Conservation (phyloP, 2,329 filamentous ascomycete genomes). For the Penicillium sclerotigenum region DNA sequence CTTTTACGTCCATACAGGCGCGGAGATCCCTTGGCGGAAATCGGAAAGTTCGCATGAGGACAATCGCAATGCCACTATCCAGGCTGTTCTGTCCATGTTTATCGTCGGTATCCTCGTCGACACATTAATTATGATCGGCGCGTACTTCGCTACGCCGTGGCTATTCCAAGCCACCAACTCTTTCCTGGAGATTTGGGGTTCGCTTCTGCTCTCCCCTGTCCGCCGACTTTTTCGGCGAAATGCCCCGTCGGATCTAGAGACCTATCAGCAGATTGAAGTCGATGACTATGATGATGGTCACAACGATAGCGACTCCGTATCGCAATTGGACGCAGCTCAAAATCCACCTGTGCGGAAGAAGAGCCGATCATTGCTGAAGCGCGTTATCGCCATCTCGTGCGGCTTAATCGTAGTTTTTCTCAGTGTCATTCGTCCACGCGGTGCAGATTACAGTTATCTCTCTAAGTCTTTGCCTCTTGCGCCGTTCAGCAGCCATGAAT, state of each 20-base stretch:
- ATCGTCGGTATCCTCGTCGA: slow-evolving; percentile 13
- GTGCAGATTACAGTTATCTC: slow-evolving; percentile 15
- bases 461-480: slow-evolving; percentile 19
- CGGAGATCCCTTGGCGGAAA: slow-evolving; percentile 25
- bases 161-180: slow-evolving; percentile 7
- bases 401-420: slow-evolving; percentile 9
- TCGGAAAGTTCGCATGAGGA: slow-evolving; percentile 10
- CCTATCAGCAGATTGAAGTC: slow-evolving; percentile 17
- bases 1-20: slow-evolving; percentile 19
- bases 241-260: slow-evolving; percentile 11
- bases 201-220: slow-evolving; percentile 1
- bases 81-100: slow-evolving; percentile 16
- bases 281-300: slow-evolving; percentile 18
- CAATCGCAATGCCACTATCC: background rate
- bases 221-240: background rate
- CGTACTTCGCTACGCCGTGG: slow-evolving; percentile 16
- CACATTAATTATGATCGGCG: background rate
- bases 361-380: background rate
- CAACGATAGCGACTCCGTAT: slow-evolving; percentile 11
- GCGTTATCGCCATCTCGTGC: slow-evolving; percentile 6
- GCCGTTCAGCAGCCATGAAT: slow-evolving; percentile 12
- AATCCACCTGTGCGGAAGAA: background rate
- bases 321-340: background rate
- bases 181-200: slow-evolving; percentile 12
- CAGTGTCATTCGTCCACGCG: slow-evolving; percentile 13